Evolutionary conservation across 2,329 filamentous ascomycete species (phyloP), one percentile per base, ranked within the genome.

Genomic region (Trichophyton schoenleinii): DNA sequence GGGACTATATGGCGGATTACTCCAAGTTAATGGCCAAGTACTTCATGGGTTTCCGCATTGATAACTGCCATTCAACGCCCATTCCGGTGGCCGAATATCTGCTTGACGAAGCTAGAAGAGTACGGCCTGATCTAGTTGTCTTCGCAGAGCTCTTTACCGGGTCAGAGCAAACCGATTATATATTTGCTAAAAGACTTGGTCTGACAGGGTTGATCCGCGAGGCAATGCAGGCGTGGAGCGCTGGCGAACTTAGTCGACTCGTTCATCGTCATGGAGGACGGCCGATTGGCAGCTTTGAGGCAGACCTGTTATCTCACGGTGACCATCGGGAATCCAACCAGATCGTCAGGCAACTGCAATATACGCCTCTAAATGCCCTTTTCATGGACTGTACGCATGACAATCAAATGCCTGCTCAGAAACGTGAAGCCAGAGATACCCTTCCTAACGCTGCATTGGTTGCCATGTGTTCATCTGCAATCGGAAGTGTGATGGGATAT

Each of bases 351-450:
- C 87, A 82, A 64, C 91, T 99, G 73, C 89, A 89, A 66, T 86
- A 88, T n/a, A 88, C 85, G 2, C 89, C 91, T 3, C 87, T 97
- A 0, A 91, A 96, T 66, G 94, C 92, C 0, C 78, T 99, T 0
- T 96, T 99, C 75, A 97, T 97, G 91, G 95, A 99, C 72, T 99
- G 95, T 74, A 99, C 95, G 0, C 94, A 99, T 73, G 94, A 99
- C 76, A 99, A 99, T 68, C 92, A 99, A 75, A 88, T 90, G 1
- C 94, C 94, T 0, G 89, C 92, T 0, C 92, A 99, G 74, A 96
- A 96, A 74, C 83, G 95, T 46, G 91, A 96, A 72, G 91, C 91
- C 59, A 84, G 91, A 63, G 95, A 99, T 71, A 97, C 94, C 0
- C 80, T 99, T 8, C 89, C 95, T 6, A 97, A 95, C 69, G 91